Evolutionary conservation across 257 asterid species (phyloP), one percentile per base, ranked within the genome.

Genomic region (Thymus mandschuricus): DNA sequence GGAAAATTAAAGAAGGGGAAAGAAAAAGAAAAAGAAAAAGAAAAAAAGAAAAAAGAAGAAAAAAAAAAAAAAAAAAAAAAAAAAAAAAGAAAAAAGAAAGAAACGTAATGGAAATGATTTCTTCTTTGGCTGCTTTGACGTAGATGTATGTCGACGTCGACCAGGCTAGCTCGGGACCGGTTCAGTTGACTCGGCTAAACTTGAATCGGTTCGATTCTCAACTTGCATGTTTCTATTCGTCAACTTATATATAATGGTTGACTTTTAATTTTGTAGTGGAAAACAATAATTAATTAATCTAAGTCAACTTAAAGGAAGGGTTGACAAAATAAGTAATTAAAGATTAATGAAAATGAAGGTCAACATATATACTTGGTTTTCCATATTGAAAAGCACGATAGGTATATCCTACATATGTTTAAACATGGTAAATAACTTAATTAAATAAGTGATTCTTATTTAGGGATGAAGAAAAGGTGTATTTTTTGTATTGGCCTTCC

Each of bases 121-220:
- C 64, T 28, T 43, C 31, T 40, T 54, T 55, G 77, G 77, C 66
- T 64, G 71, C 60, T 6, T 38, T 9, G 48, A 4, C 40, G 5
- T 35, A 35, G 40, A 3, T 35, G 40, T 35, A 4, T 64, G 64
- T 21, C 21, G 21, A 21, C 21, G 21, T 21, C 21, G 48, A 31
- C 63, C 33, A 15, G 13, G 15, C 8, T 49, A 31, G 57, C 8
- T 51, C 30, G 57, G 58, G 58, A 7, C 58, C 31, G 38, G 13
- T 55, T 55, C 60, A 57, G 11, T 57, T 57, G 43, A 57, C 27
- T 8, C 11, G 11, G 21, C 62, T 21, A 21, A 1, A 21, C 41
- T 30, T 21, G 41, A 57, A 57, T 10, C 15, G 62, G 41, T 38
- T 29, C 62, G 21, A 30, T 57, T 9, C 7, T 10, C 33, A 52